phyloP scores from a whole-genome alignment of 257 asterid genomes.

The Solanum bulbocastanum region DNA sequence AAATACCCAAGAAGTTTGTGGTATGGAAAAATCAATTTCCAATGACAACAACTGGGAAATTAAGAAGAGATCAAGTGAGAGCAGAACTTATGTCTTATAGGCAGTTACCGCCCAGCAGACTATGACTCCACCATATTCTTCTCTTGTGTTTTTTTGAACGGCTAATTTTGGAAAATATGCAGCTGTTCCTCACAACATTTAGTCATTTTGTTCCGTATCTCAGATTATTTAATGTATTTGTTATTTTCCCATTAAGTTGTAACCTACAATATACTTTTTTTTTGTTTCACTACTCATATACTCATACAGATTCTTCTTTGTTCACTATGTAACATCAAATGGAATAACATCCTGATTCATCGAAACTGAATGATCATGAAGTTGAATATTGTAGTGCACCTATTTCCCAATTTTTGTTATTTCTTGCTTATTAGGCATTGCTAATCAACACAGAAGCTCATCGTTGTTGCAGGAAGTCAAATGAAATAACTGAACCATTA shows the following conservation, averaged over 20 bases:
- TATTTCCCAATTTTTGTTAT: background rate
- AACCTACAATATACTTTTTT: background rate
- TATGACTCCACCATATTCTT: conserved; percentile 15
- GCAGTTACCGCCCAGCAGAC: conserved; percentile 36
- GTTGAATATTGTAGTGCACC: background rate
- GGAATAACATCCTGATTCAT: background rate
- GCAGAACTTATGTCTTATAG: conserved; percentile 33
- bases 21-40: conserved; percentile 60
- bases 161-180: background rate
- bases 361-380: background rate
- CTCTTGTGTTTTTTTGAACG: background rate
- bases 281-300: background rate
- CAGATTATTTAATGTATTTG: background rate
- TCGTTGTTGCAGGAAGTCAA: background rate
- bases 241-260: background rate
- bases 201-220: background rate
- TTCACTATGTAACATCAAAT: background rate
- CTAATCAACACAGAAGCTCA: background rate
- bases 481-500: background rate
- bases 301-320: background rate
- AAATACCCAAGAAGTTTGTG: conserved; percentile 54
- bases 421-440: background rate
- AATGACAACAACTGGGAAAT: conserved; percentile 64
- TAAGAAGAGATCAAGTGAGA: conserved; percentile 61
- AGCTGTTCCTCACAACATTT: background rate